Evolutionary conservation across 192 early-diverging fungal species (phyloP).

Genomic region (Umbelopsis isabellina): DNA sequence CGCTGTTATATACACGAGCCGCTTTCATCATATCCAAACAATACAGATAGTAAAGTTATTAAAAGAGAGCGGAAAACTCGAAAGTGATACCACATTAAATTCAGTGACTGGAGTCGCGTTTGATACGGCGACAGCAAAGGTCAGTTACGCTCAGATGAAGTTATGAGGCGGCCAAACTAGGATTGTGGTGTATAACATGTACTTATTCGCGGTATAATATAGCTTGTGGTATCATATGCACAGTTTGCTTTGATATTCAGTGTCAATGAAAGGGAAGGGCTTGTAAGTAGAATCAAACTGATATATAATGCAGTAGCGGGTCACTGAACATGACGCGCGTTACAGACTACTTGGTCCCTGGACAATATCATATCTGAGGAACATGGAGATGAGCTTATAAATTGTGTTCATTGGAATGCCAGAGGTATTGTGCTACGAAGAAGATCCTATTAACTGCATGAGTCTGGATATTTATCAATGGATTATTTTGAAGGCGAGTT

Average conservation of each 20-base stretch:
- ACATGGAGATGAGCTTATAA: neutral
- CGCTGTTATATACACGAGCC: conserved; percentile 52
- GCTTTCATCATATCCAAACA: conserved; percentile 50
- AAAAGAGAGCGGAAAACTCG: neutral
- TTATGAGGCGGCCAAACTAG: neutral
- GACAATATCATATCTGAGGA: conserved; percentile 25
- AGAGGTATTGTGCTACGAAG: conserved; percentile 16
- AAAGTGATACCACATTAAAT: conserved; percentile 19
- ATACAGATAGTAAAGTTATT: conserved; percentile 23
- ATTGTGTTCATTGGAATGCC: conserved; percentile 31
- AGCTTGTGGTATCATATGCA: conserved; percentile 12
- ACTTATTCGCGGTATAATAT: neutral
- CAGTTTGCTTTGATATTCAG: conserved; percentile 3
- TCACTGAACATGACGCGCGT: neutral
- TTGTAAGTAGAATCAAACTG: neutral
- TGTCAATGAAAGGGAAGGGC: neutral
- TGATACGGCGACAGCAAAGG: conserved; percentile 37
- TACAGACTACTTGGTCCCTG: conserved; percentile 3
- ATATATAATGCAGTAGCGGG: no score
- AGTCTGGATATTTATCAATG: no score
- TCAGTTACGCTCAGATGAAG: neutral
- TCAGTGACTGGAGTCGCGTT: conserved; percentile 30
- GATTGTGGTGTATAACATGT: no score
- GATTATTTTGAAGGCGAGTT: conserved; percentile 10
- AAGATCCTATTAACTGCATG: no score